phyloP scores from a whole-genome alignment of 495 filamentous ascomycete genomes.

The Penicillium atrosanguineum region DNA sequence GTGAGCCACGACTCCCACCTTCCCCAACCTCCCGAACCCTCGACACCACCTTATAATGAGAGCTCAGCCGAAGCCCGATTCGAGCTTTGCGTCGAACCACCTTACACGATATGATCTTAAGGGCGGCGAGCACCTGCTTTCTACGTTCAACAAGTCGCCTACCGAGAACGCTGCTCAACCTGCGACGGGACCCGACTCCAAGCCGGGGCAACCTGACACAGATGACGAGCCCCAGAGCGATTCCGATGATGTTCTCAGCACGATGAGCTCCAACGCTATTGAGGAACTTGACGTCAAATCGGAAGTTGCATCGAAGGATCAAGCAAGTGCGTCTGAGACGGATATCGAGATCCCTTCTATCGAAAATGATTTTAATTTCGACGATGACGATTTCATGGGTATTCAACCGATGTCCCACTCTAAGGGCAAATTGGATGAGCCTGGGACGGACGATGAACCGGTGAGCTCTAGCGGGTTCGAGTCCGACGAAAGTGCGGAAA shows the following conservation, averaged over 20 bases:
- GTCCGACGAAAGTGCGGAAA: neutral
- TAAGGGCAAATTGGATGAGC: neutral
- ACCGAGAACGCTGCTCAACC: neutral
- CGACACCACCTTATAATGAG: slow-evolving; percentile 15
- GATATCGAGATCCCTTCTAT: neutral
- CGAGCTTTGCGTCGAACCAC: slow-evolving; percentile 23
- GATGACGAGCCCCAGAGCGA: slow-evolving; percentile 1
- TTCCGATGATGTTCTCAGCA: neutral
- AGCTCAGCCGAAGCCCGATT: slow-evolving; percentile 15
- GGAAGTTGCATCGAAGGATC: neutral
- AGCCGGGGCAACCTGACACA: neutral
- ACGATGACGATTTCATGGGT: neutral
- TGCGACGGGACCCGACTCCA: neutral
- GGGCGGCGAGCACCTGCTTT: slow-evolving; percentile 11
- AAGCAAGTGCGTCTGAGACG: slow-evolving; percentile 1
- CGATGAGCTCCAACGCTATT: neutral
- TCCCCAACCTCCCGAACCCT: slow-evolving; percentile 3
- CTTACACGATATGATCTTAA: slow-evolving; percentile 13
- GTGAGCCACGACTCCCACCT: neutral
- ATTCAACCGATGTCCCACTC: neutral
- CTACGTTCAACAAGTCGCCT: slow-evolving; percentile 18
- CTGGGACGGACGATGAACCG: slow-evolving; percentile 25
- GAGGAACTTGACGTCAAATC: neutral
- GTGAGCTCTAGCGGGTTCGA: slow-evolving; percentile 33
- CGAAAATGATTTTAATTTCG: neutral